These are phyloP conservation scores for Tetracladium maxilliforme DNA, from an alignment of 2,329 filamentous ascomycete species.

Conservation along the genomic window DNA sequence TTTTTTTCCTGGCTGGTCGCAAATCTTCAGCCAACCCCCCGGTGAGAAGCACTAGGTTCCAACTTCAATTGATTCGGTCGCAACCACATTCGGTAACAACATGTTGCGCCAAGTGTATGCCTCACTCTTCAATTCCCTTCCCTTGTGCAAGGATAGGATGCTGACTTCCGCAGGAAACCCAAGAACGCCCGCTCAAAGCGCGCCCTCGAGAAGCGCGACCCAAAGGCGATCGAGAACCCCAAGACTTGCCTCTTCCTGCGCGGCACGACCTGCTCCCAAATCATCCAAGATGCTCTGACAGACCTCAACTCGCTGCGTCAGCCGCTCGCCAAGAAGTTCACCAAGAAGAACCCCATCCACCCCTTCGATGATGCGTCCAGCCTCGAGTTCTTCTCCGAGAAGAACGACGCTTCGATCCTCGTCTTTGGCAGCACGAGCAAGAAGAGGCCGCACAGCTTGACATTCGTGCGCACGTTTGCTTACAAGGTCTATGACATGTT, in stretches of 20 bases:
- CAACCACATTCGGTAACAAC: slow-evolving; percentile 8
- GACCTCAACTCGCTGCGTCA: slow-evolving; percentile 78
- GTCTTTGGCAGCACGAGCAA: slow-evolving; percentile 78
- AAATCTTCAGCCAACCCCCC: too few relatives aligned
- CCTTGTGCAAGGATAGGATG: not conserved
- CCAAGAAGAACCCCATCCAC: slow-evolving; percentile 91
- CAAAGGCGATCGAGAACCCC: slow-evolving; percentile 77
- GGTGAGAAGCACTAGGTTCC: too few relatives aligned
- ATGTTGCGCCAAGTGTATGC: slow-evolving; percentile 19
- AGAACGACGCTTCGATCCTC: slow-evolving; percentile 83
- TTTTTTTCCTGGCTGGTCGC: too few relatives aligned
- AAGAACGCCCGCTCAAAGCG: slow-evolving; percentile 86
- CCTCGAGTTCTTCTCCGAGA: slow-evolving; percentile 89
- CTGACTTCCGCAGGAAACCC: slow-evolving; percentile 35
- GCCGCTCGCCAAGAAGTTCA: slow-evolving; percentile 78
- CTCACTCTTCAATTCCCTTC: not conserved
- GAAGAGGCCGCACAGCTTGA: slow-evolving; percentile 88
- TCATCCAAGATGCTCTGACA: slow-evolving; percentile 69
- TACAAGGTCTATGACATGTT: slow-evolving; percentile 90
- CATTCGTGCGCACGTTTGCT: slow-evolving; percentile 67
- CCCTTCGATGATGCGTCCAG: slow-evolving; percentile 84
- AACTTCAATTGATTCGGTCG: too few relatives aligned
- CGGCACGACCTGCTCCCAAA: slow-evolving; percentile 70
- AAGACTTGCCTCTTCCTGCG: slow-evolving; percentile 84
- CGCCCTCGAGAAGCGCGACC: slow-evolving; percentile 82